Evolutionary conservation across 345 rosid genomes (phyloP), one percentile per base, ranked within the genome.

Genomic region (Eucalyptus dawsonii): DNA sequence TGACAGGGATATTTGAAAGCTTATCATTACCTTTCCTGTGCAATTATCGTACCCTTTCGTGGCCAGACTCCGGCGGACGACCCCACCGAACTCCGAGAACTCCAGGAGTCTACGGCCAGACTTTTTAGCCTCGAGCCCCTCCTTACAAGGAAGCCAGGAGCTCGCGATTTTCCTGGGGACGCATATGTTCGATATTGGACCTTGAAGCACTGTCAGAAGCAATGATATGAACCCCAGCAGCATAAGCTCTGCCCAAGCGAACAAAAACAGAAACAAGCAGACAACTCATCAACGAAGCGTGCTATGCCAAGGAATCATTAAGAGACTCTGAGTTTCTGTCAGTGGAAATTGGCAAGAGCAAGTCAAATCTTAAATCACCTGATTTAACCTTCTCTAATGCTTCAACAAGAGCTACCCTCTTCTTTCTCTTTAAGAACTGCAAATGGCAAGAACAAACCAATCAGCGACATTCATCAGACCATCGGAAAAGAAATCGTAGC

Each of bases 301-400:
- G 80, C 40, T 31, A 14, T 5, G 80, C 14, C 4, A 37, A 72
- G 81, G 11, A 19, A 72, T 72, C 25, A 34, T 19, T 6, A 37
- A 44, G 29, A 25, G 45, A 34, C 37, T 62, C 11, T 34, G 60
- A 19, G 7, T 50, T 22, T 49, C 49, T 16, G 42, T 42, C 7
- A 44, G 10, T 13, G 89, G 24, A 47, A 8, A n/a, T 31, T 37
- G 42, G 40, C 37, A 37, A 51, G 53, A 14, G 50, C 34, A 56
- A 19, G 50, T 37, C 17, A 24, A 19, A 37, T 72, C 45, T 37
- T 37, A 37, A 34, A 72, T 90, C 90, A 97, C 99, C 99, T 91
- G 97, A 94, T 92, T 97, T 97, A 29, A 97, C 91, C 89, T 97
- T 97, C 87, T 94, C 99, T n/a, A 97, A 95, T 27, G 99, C 96